phyloP scores from a whole-genome alignment of 345 rosid species.

The Cardamine occulta region DNA sequence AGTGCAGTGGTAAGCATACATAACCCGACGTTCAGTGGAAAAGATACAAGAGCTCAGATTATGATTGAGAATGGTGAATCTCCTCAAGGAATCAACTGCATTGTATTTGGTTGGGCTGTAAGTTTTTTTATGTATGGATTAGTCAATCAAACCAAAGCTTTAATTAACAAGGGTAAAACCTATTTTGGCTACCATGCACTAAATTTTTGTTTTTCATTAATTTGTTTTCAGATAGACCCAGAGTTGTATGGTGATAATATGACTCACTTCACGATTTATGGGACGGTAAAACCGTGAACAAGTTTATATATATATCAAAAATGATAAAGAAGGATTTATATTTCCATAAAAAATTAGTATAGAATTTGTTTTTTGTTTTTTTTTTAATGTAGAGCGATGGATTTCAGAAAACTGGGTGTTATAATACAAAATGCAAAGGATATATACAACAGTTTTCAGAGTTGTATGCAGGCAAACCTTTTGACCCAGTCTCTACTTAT shows the following conservation, averaged over 20 bases:
- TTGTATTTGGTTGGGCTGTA: constrained; percentile 26
- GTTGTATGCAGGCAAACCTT: constrained; percentile 16
- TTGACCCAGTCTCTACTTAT: constrained; percentile 2
- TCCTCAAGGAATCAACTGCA: constrained; percentile 12
- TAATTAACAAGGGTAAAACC: neutral
- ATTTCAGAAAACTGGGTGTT: constrained; percentile 6
- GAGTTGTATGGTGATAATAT: neutral
- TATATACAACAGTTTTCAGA: constrained; percentile 17
- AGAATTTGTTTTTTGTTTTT: neutral
- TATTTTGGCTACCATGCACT: neutral
- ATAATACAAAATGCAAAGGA: constrained; percentile 3
- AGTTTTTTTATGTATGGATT: neutral
- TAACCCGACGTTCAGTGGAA: constrained; percentile 7
- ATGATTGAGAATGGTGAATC: neutral
- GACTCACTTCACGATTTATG: constrained; percentile 13
- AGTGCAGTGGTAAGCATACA: neutral
- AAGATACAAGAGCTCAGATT: neutral
- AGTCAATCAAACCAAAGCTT: neutral
- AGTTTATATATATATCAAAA: neutral
- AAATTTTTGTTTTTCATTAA: neutral
- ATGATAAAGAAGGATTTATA: neutral
- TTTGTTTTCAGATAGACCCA: constrained; percentile 11
- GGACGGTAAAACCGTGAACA: neutral
- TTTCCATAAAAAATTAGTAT: neutral
- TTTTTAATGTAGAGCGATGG: constrained; percentile 15